phyloP scores from a whole-genome alignment of 495 filamentous ascomycete species.

The Bryoglossum gracile region DNA sequence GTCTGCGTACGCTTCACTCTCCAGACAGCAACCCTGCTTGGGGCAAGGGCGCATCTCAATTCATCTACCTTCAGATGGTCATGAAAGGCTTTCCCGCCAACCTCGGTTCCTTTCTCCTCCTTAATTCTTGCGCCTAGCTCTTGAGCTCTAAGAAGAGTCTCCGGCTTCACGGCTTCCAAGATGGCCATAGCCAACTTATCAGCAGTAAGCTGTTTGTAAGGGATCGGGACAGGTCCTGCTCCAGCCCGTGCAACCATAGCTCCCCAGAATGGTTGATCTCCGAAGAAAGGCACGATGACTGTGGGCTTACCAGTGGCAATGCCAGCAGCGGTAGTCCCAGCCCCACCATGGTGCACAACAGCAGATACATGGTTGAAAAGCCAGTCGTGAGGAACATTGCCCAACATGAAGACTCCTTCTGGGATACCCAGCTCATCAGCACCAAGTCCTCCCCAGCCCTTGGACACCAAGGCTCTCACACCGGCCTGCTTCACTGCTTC shows the following conservation, averaged over 20 bases:
- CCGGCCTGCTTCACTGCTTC: conserved; percentile 58
- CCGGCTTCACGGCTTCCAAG: conserved; percentile 45
- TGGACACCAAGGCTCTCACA: conserved; percentile 67
- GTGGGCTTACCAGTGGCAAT: conserved; percentile 64
- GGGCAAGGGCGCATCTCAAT: conserved; percentile 58
- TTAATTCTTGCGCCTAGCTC: conserved; percentile 54
- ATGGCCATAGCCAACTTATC: conserved; percentile 59
- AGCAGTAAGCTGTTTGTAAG: conserved; percentile 57
- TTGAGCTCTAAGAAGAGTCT: conserved; percentile 47
- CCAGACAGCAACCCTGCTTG: conserved; percentile 62
- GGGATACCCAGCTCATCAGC: conserved; percentile 52
- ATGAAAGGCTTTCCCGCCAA: conserved; percentile 64
- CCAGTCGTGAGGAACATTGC: conserved; percentile 78
- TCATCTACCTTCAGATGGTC: conserved; percentile 52
- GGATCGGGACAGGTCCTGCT: conserved; percentile 66
- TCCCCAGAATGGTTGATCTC: conserved; percentile 82
- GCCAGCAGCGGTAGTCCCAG: conserved; percentile 73
- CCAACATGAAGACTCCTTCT: conserved; percentile 67
- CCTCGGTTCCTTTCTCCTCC: conserved; percentile 54
- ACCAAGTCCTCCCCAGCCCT: conserved; percentile 74
- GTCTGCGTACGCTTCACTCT: conserved; percentile 55
- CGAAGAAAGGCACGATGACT: conserved; percentile 76
- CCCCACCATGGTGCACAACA: conserved; percentile 78
- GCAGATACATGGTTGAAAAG: conserved; percentile 67
- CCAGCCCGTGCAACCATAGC: conserved; percentile 63